Evolutionary conservation across 768 basidiomycete species (phyloP).

Genomic region (Chiua virens): DNA sequence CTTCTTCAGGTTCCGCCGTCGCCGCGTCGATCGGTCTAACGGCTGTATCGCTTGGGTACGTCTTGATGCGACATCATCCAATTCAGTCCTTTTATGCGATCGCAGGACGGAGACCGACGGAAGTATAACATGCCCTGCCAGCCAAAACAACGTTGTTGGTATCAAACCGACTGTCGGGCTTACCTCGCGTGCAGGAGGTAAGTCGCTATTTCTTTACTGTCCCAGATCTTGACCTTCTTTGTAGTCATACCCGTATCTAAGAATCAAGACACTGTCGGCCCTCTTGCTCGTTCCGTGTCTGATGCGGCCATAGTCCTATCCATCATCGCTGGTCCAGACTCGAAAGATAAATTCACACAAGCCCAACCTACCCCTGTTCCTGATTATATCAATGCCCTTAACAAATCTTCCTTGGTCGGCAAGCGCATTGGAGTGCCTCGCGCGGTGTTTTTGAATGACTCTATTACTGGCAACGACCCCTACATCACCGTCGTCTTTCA

Average conservation of each 20-base stretch:
- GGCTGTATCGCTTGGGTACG: constrained; percentile 42
- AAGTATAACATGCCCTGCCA: constrained; percentile 53
- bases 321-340: constrained; percentile 55
- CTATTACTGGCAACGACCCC: constrained; percentile 25
- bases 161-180: constrained; percentile 62
- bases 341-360: constrained; percentile 54
- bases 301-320: constrained; percentile 58
- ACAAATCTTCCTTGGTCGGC: constrained; percentile 46
- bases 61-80: constrained; percentile 39
- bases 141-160: constrained; percentile 54
- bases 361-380: constrained; percentile 53
- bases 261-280: constrained; percentile 63
- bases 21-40: constrained; percentile 51
- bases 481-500: constrained; percentile 39
- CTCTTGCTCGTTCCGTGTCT: constrained; percentile 50
- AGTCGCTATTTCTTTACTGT: constrained; percentile 33
- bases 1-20: constrained; percentile 59
- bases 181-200: constrained; percentile 60
- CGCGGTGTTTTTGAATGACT: constrained; percentile 31
- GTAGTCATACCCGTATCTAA: constrained; percentile 56
- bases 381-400: constrained; percentile 54
- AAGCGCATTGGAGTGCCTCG: constrained; percentile 57
- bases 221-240: constrained; percentile 11
- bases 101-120: constrained; percentile 49
- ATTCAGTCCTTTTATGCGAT: constrained; percentile 35